Percentiles rank a stretch among this genome's conserved stretches.
These are phyloP conservation scores for Melanopsichium pennsylvanicum DNA, from an alignment of 1,284 basidiomycete genomes.

Conservation along the genomic window DNA sequence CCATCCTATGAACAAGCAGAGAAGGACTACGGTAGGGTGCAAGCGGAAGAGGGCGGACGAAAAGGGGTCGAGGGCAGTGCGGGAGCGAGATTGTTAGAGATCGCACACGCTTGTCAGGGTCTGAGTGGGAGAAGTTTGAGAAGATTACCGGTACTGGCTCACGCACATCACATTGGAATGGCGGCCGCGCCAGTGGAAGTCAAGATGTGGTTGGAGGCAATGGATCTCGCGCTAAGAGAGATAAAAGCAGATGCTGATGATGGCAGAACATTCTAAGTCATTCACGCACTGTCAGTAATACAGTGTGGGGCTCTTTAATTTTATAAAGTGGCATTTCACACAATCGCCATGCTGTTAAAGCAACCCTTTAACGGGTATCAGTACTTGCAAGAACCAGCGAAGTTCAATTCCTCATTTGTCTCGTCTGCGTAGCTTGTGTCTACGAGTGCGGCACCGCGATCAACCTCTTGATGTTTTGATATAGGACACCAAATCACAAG, in stretches of 20 bases:
- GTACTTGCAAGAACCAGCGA: too few relatives aligned
- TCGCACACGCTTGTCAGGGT: conserved; percentile 79
- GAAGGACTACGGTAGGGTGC: background rate
- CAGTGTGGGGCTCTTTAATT: too few relatives aligned
- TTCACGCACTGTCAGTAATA: too few relatives aligned
- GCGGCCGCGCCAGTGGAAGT: conserved; percentile 24
- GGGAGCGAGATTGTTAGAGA: conserved; percentile 72
- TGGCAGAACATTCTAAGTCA: background rate
- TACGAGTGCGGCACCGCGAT: too few relatives aligned
- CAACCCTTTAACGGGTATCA: too few relatives aligned
- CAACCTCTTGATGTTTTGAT: too few relatives aligned
- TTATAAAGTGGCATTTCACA: too few relatives aligned
- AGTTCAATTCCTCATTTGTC: too few relatives aligned
- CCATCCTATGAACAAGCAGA: conserved; percentile 3
- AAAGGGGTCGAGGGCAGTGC: background rate
- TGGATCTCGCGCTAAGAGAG: conserved; percentile 34
- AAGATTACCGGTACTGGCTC: conserved; percentile 87
- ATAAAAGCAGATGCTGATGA: background rate
- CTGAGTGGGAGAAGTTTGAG: conserved; percentile 90
- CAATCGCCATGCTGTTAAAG: too few relatives aligned
- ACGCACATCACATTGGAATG: conserved; percentile 77
- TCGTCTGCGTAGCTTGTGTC: too few relatives aligned
- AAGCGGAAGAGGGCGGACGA: background rate
- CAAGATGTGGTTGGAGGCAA: conserved; percentile 47
- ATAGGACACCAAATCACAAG: too few relatives aligned